phyloP scores from a whole-genome alignment of 257 asterid genomes.

The Dorcoceras hygrometricum region DNA sequence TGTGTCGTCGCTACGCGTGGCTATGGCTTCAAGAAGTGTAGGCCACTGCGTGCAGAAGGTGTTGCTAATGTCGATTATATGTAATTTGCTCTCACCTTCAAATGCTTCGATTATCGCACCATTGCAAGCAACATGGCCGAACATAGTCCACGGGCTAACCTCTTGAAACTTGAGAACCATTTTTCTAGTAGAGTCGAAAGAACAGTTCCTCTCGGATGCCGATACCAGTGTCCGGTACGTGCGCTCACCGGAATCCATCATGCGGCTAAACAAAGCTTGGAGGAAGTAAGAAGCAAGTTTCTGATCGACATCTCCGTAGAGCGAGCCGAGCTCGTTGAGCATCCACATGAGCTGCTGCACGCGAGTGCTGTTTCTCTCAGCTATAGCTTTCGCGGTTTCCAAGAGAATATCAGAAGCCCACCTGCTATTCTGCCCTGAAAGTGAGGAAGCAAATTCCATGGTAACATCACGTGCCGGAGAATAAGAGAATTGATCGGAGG shows the following conservation, averaged over 20 bases:
- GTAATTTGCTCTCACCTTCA: conserved; percentile 71
- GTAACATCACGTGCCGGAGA: conserved; percentile 45
- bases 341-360: conserved; percentile 94
- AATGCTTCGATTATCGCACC: conserved; percentile 95
- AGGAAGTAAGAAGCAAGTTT: conserved; percentile 80
- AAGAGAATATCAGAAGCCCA: conserved; percentile 81
- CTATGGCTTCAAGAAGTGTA: conserved; percentile 87
- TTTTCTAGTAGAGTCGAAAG: conserved; percentile 76
- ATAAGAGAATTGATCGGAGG: conserved; percentile 37
- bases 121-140: conserved; percentile 88
- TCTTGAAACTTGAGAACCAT: conserved; percentile 80
- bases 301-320: conserved; percentile 86
- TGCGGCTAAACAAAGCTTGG: conserved; percentile 75
- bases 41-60: conserved; percentile 99
- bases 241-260: conserved; percentile 78
- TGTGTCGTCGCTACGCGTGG: conserved; percentile 84
- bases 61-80: conserved; percentile 76
- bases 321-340: conserved; percentile 86
- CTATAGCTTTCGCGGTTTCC: conserved; percentile 70
- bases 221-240: conserved; percentile 43
- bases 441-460: conserved; percentile 52
- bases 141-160: conserved; percentile 89
- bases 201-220: conserved; percentile 59
- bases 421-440: conserved; percentile 37
- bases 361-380: conserved; percentile 52